Percentiles rank a stretch among this genome's conserved stretches.
phyloP scores from a whole-genome alignment of 1,139 yeast species.

The Kodamaea suecica region DNA sequence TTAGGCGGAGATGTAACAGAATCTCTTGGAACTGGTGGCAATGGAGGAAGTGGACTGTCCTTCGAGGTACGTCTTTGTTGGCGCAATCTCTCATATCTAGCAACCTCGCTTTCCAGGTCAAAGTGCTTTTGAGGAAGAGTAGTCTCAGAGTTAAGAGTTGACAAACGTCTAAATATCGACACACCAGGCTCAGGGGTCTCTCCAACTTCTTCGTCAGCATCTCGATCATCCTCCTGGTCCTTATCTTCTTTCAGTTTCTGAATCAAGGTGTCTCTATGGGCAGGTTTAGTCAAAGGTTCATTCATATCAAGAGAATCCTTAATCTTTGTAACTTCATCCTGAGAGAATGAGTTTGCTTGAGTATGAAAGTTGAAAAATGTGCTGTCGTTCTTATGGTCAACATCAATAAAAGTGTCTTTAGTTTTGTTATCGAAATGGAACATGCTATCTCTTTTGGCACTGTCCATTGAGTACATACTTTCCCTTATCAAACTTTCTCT shows the following conservation, averaged over 20 bases:
- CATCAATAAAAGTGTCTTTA: conserved; percentile 14
- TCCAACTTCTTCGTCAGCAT: conserved; percentile 1
- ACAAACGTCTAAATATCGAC: not conserved
- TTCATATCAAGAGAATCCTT: conserved; percentile 1
- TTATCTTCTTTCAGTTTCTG: not conserved
- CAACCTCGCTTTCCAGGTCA: not conserved
- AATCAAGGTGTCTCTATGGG: not conserved
- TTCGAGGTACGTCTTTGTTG: conserved; percentile 4
- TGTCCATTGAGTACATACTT: conserved; percentile 17
- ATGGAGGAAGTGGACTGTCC: conserved; percentile 9
- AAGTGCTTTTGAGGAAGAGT: not conserved
- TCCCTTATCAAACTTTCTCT: conserved; percentile 17
- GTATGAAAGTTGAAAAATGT: conserved; percentile 1
- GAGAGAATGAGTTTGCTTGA: conserved; percentile 5
- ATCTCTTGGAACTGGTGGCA: conserved; percentile 4
- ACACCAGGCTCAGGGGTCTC: not conserved
- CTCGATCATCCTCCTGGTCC: not conserved
- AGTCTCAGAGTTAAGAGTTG: conserved; percentile 1
- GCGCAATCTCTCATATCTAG: not conserved
- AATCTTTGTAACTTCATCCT: conserved; percentile 7
- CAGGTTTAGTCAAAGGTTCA: not conserved
- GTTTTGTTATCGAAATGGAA: conserved; percentile 16
- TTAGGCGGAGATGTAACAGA: not conserved
- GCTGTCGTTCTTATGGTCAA: conserved; percentile 11
- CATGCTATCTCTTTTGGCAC: conserved; percentile 15